These are phyloP conservation scores for Ogataea paraovalis DNA, from an alignment of 805 yeast genomes.

Conservation along the genomic window DNA sequence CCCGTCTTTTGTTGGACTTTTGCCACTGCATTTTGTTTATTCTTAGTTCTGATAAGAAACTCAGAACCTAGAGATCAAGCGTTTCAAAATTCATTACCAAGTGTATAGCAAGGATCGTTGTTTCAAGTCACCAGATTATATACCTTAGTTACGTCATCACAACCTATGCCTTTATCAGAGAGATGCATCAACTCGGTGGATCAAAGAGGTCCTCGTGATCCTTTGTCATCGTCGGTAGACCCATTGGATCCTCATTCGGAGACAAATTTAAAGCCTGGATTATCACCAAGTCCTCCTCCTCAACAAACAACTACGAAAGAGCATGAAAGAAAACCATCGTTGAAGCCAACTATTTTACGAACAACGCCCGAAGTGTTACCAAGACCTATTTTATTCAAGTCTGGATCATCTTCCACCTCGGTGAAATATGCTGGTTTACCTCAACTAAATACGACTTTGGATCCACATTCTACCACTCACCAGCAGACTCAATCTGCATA, in stretches of 20 bases:
- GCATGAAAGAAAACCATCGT: not conserved
- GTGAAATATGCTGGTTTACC: conserved; percentile 18
- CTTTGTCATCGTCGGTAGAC: not conserved
- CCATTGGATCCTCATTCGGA: not conserved
- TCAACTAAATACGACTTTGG: conserved; percentile 13
- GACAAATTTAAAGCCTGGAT: not conserved
- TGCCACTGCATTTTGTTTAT: no score
- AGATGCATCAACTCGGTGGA: conserved; percentile 17
- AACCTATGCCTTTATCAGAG: conserved; percentile 16
- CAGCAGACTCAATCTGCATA: not conserved
- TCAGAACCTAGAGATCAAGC: no score
- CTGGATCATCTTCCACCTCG: conserved; percentile 11
- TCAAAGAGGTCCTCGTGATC: conserved; percentile 1
- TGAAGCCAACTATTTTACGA: not conserved
- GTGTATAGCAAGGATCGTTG: no score
- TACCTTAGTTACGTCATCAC: not conserved
- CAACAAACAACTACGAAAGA: not conserved
- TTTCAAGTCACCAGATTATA: not conserved
- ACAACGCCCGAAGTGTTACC: conserved; percentile 10
- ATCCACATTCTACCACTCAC: not conserved
- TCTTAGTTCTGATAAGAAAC: no score
- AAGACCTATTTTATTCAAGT: conserved; percentile 20
- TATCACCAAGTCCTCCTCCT: not conserved
- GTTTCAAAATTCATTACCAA: no score
- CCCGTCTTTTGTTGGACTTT: not conserved